Evolutionary conservation across 371 early-diverging fungal species (phyloP), one percentile per base, ranked within the genome.

Genomic region (Saksenaea vasiformis): DNA sequence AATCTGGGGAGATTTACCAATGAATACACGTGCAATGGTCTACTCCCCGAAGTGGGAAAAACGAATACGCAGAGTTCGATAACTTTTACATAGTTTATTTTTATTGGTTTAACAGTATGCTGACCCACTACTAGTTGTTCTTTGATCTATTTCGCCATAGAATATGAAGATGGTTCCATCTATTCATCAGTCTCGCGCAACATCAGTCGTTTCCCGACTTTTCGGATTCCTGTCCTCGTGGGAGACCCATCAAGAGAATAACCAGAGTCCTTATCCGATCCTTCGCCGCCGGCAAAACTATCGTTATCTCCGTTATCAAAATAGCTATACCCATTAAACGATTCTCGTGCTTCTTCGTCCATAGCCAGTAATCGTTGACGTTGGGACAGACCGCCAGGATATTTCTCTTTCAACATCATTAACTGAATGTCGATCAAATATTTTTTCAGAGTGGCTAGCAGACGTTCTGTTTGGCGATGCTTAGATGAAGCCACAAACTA

Each of bases 401-500:
- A 81, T 55, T 74, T 80, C 65, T 85, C 85, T 41, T 74, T 77
- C 14, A 69, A 39, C 8, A 85, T 62, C 70, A 83, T 66, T 1
- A 54, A 19, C 24, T 77, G 74, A n/a, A 85, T 61, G 53, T 85
- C 82, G 13, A 70, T 51, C 35, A 85, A 43, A 54, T 78, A 83
- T 1, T 64, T 66, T 54, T 81, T 67, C 11, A 85, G 55, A 8
- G 83, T 80, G 31, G 77, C 71, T 17, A 85, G 64, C 56, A 80
- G 71, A 26, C 85, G 70, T 26, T 77, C 77, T 0, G 85, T 85
- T 67, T 85, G 85, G 56, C 85, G 77, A 72, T 85, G 85, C 56
- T 85, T 85, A 44, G 85, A 85, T 11, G 83, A 79, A 0, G 80
- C 85, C 10, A 76, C 82, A 68, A 85, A 80, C 77, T 78, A 60